phyloP scores from a whole-genome alignment of 2,329 filamentous ascomycete species.

The Basipetospora chlamydospora region DNA sequence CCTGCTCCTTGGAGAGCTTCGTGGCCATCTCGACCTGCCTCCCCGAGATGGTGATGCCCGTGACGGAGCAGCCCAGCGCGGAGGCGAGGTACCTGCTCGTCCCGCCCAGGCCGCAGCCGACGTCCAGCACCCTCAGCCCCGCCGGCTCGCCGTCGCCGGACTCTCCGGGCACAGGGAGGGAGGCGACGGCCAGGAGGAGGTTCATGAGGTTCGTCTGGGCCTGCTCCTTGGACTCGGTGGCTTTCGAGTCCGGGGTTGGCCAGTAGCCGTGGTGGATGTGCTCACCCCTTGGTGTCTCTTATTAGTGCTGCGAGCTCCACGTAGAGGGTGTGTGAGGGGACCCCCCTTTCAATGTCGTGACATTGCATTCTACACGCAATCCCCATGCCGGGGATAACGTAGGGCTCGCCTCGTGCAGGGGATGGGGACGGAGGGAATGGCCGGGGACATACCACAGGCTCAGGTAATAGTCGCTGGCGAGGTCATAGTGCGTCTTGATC shows the following conservation, averaged over 20 bases:
- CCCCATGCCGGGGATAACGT: too few species aligned
- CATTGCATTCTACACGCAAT: too few species aligned
- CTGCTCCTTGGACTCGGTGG: constrained; percentile 38
- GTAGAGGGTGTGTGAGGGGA: too few species aligned
- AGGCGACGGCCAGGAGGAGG: constrained; percentile 31
- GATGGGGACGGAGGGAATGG: not conserved
- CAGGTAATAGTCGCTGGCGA: constrained; percentile 47
- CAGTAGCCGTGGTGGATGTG: constrained; percentile 52
- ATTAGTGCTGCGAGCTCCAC: too few species aligned
- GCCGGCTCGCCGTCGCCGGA: too few species aligned
- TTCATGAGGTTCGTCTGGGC: constrained; percentile 43
- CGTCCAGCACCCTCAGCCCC: constrained; percentile 33
- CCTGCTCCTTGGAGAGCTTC: constrained; percentile 24
- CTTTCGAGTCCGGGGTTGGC: constrained; percentile 26
- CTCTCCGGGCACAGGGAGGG: too few species aligned
- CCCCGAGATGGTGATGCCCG: constrained; percentile 44
- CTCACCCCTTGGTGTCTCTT: constrained; percentile 32
- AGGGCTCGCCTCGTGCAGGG: not conserved
- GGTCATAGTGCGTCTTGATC: constrained; percentile 46
- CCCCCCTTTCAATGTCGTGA: not conserved
- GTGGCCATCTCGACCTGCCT: constrained; percentile 44
- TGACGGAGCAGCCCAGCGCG: constrained; percentile 35
- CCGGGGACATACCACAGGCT: constrained; percentile 35
- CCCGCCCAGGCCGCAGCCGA: constrained; percentile 46
- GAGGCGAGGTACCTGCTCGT: constrained; percentile 41